Conservation (phyloP, 805 yeast species). For the Barnettozyma vustinii region DNA sequence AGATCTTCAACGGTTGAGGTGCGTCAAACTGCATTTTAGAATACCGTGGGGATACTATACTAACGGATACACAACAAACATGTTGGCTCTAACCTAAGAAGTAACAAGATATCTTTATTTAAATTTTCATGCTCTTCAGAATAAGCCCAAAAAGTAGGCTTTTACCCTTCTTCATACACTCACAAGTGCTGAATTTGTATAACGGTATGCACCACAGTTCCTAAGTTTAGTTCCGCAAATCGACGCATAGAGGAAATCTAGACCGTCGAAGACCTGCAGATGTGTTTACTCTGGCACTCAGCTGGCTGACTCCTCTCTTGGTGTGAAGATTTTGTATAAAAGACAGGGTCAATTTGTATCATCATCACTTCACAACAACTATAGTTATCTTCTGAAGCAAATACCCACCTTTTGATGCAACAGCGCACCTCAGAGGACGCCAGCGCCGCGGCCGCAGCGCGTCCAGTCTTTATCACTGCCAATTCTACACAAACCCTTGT, state of each 20-base stretch:
- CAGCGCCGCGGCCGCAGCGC: neutral
- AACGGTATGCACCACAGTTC: neutral
- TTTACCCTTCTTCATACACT: too few relatives aligned
- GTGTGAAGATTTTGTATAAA: neutral
- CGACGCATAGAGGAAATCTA: neutral
- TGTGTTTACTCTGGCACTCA: neutral
- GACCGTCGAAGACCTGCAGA: neutral
- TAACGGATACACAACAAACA: neutral
- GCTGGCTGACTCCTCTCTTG: neutral
- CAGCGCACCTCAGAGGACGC: neutral
- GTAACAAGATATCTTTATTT: neutral
- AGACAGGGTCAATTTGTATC: neutral
- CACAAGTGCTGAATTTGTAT: neutral
- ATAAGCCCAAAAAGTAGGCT: neutral
- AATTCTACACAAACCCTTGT: constrained; percentile 1
- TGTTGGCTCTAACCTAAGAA: neutral
- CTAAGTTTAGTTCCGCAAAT: neutral
- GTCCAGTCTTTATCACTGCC: neutral
- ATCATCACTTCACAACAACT: too few relatives aligned
- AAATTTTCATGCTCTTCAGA: neutral
- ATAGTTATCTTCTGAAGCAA: neutral
- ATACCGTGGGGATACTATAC: neutral
- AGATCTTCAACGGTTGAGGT: neutral
- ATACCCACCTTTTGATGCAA: neutral
- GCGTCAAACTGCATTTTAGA: neutral